Conservation (phyloP, 768 basidiomycete species). For the Neoboletus magnificus region DNA sequence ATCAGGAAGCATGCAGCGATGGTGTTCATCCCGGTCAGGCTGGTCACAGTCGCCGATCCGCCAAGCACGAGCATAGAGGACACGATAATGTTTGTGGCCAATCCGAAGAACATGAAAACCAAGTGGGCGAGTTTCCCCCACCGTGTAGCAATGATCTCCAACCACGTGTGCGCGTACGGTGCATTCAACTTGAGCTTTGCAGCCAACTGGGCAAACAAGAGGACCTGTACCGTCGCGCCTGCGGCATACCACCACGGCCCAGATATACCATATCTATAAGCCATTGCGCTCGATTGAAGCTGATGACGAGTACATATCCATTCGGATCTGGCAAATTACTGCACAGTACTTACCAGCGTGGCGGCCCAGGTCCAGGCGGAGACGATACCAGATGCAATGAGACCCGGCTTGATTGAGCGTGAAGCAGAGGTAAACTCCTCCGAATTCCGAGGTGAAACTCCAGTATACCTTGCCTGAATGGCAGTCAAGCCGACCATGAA, state of each 20-base stretch:
- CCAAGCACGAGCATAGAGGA: slow-evolving; percentile 80
- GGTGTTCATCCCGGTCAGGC: slow-evolving; percentile 86
- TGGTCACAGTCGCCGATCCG: slow-evolving; percentile 83
- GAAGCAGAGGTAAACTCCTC: slow-evolving; percentile 86
- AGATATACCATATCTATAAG: slow-evolving; percentile 80
- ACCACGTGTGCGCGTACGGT: slow-evolving; percentile 81
- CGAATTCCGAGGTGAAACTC: slow-evolving; percentile 71
- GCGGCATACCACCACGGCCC: slow-evolving; percentile 92
- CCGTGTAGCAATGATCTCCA: slow-evolving; percentile 77
- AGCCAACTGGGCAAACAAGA: slow-evolving; percentile 89
- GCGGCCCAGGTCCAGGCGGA: slow-evolving; percentile 93
- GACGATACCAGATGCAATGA: slow-evolving; percentile 91
- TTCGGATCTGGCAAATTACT: not conserved
- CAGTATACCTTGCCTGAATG: slow-evolving; percentile 81
- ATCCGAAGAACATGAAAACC: slow-evolving; percentile 89
- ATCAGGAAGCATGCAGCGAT: slow-evolving; percentile 90
- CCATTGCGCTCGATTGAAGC: slow-evolving; percentile 80
- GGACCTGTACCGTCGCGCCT: slow-evolving; percentile 84
- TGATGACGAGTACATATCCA: slow-evolving; percentile 21
- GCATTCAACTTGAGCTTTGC: slow-evolving; percentile 92
- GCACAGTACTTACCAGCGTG: slow-evolving; percentile 48
- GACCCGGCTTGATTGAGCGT: slow-evolving; percentile 81
- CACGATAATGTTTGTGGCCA: slow-evolving; percentile 91
- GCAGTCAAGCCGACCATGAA: slow-evolving; percentile 79
- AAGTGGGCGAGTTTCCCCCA: slow-evolving; percentile 82